Conservation (phyloP, 768 basidiomycete genomes). For the Hirschioporus abietinus region DNA sequence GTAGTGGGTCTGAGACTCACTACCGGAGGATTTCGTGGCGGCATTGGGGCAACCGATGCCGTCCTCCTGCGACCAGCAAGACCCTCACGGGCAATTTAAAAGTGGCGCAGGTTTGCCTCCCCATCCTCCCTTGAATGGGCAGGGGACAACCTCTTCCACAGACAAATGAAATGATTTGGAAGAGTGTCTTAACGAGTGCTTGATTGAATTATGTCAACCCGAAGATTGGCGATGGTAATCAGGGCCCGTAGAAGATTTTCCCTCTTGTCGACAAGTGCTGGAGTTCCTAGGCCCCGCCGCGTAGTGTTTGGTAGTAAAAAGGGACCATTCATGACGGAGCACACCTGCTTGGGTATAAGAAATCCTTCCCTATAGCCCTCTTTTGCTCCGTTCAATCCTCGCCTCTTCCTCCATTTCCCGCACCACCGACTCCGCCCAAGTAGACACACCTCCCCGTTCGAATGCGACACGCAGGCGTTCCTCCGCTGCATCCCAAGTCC, state of each 20-base stretch:
- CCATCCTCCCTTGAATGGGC: not conserved
- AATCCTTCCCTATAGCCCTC: not conserved
- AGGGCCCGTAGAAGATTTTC: not conserved
- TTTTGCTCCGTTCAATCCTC: constrained; percentile 39
- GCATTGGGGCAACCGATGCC: not conserved
- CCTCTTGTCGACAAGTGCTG: no score
- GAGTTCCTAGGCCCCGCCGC: no score
- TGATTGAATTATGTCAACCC: not conserved
- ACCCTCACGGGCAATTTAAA: not conserved
- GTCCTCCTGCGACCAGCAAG: constrained; percentile 1
- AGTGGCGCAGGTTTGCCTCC: constrained; percentile 1
- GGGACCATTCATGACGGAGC: not conserved
- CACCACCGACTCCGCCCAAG: constrained; percentile 49
- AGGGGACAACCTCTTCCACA: not conserved
- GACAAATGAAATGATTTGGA: not conserved
- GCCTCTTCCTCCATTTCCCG: constrained; percentile 57
- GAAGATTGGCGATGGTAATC: not conserved
- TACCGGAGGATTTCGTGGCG: constrained; percentile 1
- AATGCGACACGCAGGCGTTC: constrained; percentile 50
- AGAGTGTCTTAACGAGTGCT: not conserved
- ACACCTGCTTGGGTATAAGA: not conserved
- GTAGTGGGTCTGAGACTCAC: not conserved
- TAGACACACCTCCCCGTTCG: constrained; percentile 49
- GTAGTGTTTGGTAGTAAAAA: not conserved
- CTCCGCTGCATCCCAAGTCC: constrained; percentile 52